Evolutionary conservation across 148 eudicot genomes (phyloP), one percentile per base, ranked within the genome.

Genomic region (Drosera capensis): DNA sequence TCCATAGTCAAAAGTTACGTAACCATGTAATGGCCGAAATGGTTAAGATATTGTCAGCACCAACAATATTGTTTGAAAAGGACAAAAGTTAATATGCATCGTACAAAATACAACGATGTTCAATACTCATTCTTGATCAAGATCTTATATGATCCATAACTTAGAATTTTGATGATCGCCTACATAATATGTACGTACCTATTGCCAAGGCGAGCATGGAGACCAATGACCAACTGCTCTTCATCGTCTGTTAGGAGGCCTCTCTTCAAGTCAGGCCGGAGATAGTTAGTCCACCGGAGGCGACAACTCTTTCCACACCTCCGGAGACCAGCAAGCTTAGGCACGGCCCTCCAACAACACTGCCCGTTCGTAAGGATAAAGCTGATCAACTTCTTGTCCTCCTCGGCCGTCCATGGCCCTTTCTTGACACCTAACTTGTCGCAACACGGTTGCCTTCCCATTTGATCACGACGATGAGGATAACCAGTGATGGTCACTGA

Each of bases 401-500:
- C 96, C 56, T 86, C 96, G 0, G 79, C 87, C 1, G 96, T 82
- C 96, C 96, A 86, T 8, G 96, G 96, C 45, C 96, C 96, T 64
- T 86, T 86, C 72, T 86, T 86, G 49, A 86, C 96, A 36, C 93
- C 93, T 15, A 79, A 58, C 35, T 86, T 86, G 64, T 86, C 96
- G 44, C 96, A 86, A 46, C 96, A 86, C 18, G 96, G 96, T 48
- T 81, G 96, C 51, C 96, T 65, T 25, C 96, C 96, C 96, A 86
- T 78, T 25, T 12, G 7, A 13, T 22, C 12, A 2, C n/a, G n/a
- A n/a, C n/a, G 3, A 8, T 5, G 1, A 1, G 18, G 9, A 18
- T 36, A 9, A 48, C 20, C 21, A 43, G n/a, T n/a, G n/a, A n/a
- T n/a, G n/a, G n/a, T 34, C 13, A 11, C 38, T 28, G 9, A 28